Evolutionary conservation across 106 monocot species (phyloP), one percentile per base, ranked within the genome.

Genomic region (Ottelia alismoides): DNA sequence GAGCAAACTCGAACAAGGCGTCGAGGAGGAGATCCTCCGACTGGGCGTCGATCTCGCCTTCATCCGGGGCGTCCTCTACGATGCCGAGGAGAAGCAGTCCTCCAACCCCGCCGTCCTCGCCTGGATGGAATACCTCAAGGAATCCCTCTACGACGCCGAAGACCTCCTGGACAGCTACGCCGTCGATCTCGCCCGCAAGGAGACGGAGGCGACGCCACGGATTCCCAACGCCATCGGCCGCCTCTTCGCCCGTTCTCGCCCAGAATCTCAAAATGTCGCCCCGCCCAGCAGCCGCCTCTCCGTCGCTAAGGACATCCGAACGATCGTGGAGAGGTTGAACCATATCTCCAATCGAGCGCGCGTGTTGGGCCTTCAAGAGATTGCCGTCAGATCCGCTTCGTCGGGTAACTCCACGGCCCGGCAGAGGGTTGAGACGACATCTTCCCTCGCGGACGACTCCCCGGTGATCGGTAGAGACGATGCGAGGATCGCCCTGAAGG

Each of bases 31-130:
- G 35, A 31, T 67, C 40, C 20, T 28, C 20, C 31, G 54, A 44
- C 66, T 74, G 22, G 7, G 16, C 2, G 16, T 31, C 26, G 55
- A 48, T 18, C 19, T 28, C 14, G 1, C 5, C 0, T 25, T 52
- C 9, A 80, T 80, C 52, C 21, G 50, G 6, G 18, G 40, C 11
- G 45, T 64, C 30, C 66, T 80, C 49, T 25, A 27, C 2, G 62
- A 66, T 49, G 79, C 79, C 24, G 74, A 74, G 55, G 49, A 71
- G 53, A 56, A 58, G 30, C 66, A 44, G 48, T 46, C 53, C 29
- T 20, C 48, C 3, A 56, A 64, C 30, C 47, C 48, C 7, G 2
- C 3, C 2, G 67, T 75, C 21, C 47, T 16, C 11, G 10, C 17
- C 20, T 75, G 79, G 70, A 53, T 80, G 56, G 19, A 9, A 23